A percentile compares a stretch with the other conserved stretches of the same genome.
Conservation (phyloP, 345 rosid species). For the Acer yangbiense region DNA sequence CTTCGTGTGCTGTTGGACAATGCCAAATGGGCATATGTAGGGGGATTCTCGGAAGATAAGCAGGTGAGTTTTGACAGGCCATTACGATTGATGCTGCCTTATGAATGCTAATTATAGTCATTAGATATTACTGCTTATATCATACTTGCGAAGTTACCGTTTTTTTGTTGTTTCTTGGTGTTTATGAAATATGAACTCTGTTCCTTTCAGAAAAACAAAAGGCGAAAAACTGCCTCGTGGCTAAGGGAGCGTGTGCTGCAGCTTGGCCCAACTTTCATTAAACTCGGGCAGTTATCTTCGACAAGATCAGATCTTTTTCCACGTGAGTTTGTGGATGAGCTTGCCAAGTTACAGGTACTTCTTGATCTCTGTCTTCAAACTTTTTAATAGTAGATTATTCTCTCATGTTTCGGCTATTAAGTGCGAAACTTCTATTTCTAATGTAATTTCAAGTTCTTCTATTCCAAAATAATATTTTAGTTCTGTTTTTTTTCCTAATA, state of each 20-base stretch:
- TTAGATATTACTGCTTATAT: background rate
- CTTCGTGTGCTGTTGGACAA: conserved; percentile 73
- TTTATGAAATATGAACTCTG: conserved; percentile 21
- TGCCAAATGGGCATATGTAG: conserved; percentile 81
- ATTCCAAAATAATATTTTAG: background rate
- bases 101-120: background rate
- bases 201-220: conserved; percentile 62
- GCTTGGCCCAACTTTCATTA: conserved; percentile 97
- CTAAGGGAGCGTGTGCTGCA: conserved; percentile 82
- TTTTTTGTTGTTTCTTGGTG: conserved; percentile 1
- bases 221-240: conserved; percentile 84
- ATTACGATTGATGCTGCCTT: background rate
- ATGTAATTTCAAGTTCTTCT: background rate
- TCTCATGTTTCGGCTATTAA: background rate
- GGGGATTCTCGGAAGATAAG: conserved; percentile 80
- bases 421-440: background rate
- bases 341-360: conserved; percentile 91
- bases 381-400: background rate
- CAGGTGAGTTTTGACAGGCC: conserved; percentile 47
- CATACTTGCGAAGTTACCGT: conserved; percentile 9
- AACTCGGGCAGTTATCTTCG: conserved; percentile 91
- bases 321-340: conserved; percentile 90
- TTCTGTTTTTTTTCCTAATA: background rate
- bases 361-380: conserved; percentile 4
- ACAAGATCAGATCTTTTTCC: conserved; percentile 96